Evolutionary conservation across 768 basidiomycete species (phyloP), one percentile per base, ranked within the genome.

Genomic region (Leccinum longicurvipes): DNA sequence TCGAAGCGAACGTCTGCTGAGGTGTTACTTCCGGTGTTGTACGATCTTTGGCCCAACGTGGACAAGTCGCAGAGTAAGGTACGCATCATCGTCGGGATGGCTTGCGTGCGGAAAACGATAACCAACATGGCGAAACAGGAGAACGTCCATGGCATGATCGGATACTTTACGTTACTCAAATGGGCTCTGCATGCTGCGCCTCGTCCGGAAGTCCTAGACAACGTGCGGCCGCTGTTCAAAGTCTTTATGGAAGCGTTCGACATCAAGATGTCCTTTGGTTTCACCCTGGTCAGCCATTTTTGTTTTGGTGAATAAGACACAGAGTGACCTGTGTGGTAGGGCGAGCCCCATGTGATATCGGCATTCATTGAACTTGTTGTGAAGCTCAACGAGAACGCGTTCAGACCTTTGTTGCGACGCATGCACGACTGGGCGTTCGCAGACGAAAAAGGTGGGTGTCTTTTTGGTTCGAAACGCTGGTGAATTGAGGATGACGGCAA

Each of bases 381-480:
- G 52, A 98, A 98, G 72, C 77, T 99, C 51, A 97, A 95, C 65
- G 97, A 98, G 63, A 83, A 84, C 0, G 81, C 87, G 0, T 98
- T 99, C 84, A 82, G 85, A 59, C 94, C 96, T 1, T 75, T 98
- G 15, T 96, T 98, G 81, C 85, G 93, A 53, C 85, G 86, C 52
- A 71, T 95, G 55, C 93, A 91, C 64, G 97, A 99, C 67, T 99
- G 97, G 97, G 93, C 93, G 0, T 94, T 94, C 63, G 80, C 79
- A 1, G 75, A 77, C 55, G 80, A 79, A 27, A 64, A 66, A 24
- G 72, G 84, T 85, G 63, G 29, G 77, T 70, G 4, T 14, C n/a
- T n/a, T n/a, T n/a, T n/a, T n/a, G n/a, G n/a, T n/a, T n/a, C n/a
- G 8, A 17, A 24, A 36, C 1, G 14, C 9, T 24, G 44, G n/a